Evolutionary conservation across 768 basidiomycete species (phyloP).

Genomic region (Harrya chromipes): DNA sequence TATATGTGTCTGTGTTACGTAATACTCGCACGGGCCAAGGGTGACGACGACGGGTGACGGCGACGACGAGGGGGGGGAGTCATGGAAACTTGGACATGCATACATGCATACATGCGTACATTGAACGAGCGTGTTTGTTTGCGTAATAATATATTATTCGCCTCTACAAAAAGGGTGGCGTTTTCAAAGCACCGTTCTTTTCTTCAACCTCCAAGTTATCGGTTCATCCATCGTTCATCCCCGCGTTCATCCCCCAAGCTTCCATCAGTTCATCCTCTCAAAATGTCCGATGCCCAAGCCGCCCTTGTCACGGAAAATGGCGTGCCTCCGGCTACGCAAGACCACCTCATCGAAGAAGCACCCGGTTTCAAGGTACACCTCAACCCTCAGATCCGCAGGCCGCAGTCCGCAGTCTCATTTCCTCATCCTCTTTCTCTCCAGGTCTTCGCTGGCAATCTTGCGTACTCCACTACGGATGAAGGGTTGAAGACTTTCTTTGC

Average conservation of each 20-base stretch:
- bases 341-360: slow-evolving; percentile 60
- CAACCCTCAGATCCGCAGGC: slow-evolving; percentile 14
- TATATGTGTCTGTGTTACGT: slow-evolving; percentile 15
- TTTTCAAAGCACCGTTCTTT: slow-evolving; percentile 31
- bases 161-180: slow-evolving; percentile 39
- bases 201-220: slow-evolving; percentile 83
- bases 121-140: slow-evolving; percentile 21
- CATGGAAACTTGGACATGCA: slow-evolving; percentile 42
- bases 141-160: slow-evolving; percentile 15
- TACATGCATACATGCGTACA: too few relatives aligned
- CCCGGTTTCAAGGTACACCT: slow-evolving; percentile 74
- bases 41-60: not conserved
- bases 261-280: slow-evolving; percentile 55
- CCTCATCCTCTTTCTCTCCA: slow-evolving; percentile 29
- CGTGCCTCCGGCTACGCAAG: slow-evolving; percentile 78
- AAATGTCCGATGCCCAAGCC: slow-evolving; percentile 91
- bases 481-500: slow-evolving; percentile 94
- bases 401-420: slow-evolving; percentile 11
- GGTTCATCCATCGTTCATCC: slow-evolving; percentile 74
- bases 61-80: slow-evolving; percentile 15
- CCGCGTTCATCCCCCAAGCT: slow-evolving; percentile 45
- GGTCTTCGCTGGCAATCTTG: slow-evolving; percentile 96
- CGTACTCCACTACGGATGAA: slow-evolving; percentile 91
- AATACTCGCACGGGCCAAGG: slow-evolving; percentile 23
- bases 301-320: slow-evolving; percentile 80